phyloP scores from a whole-genome alignment of 805 yeast genomes.

The Yarrowia sp. region DNA sequence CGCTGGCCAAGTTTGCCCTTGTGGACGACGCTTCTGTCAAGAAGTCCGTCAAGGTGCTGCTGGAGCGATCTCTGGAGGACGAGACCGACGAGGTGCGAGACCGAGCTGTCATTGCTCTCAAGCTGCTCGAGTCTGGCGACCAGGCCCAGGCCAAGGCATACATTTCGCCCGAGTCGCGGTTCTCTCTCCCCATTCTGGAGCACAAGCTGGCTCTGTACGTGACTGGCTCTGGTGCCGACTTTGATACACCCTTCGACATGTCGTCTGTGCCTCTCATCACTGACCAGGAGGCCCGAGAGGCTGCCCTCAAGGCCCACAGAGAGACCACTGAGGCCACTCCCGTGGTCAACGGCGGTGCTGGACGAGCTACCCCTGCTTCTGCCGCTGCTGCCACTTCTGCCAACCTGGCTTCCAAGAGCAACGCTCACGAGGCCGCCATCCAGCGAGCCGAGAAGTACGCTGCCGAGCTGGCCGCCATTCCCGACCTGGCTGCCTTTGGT shows the following conservation, averaged over 20 bases:
- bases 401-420: slow-evolving; percentile 28
- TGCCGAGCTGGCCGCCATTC: slow-evolving; percentile 63
- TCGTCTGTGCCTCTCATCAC: slow-evolving; percentile 53
- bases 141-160: slow-evolving; percentile 44
- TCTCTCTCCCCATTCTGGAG: slow-evolving; percentile 76
- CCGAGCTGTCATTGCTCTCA: slow-evolving; percentile 84
- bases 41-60: slow-evolving; percentile 66
- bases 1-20: slow-evolving; percentile 85
- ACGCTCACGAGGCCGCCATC: slow-evolving; percentile 29
- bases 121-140: slow-evolving; percentile 49
- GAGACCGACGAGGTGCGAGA: slow-evolving; percentile 97
- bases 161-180: slow-evolving; percentile 63
- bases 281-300: slow-evolving; percentile 41
- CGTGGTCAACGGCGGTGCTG: slow-evolving; percentile 39
- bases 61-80: slow-evolving; percentile 81
- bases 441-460: slow-evolving; percentile 45
- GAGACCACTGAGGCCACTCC: slow-evolving; percentile 53
- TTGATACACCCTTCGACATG: slow-evolving; percentile 64
- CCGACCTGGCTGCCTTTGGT: slow-evolving; percentile 74
- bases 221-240: slow-evolving; percentile 45
- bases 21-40: slow-evolving; percentile 62
- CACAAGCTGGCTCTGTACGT: slow-evolving; percentile 70
- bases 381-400: slow-evolving; percentile 32
- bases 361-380: slow-evolving; percentile 37
- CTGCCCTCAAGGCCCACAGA: slow-evolving; percentile 46